Evolutionary conservation across 352 stramenopile species (phyloP), one percentile per base, ranked within the genome.

Genomic region (Pythium scleroteichum): DNA sequence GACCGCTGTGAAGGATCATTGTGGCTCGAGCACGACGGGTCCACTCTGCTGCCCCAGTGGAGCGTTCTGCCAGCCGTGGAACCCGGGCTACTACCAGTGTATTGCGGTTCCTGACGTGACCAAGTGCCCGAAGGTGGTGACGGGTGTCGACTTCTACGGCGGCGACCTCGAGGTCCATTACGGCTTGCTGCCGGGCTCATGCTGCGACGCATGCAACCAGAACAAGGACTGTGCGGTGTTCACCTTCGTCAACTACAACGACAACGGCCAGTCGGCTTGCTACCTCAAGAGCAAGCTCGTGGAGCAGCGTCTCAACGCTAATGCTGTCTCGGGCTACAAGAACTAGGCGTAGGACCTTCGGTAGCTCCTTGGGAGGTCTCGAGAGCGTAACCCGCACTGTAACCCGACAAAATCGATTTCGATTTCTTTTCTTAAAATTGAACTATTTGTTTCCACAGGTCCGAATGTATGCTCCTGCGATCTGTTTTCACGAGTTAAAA

Each of bases 241-340:
- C 72, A 86, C 77, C 17, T 88, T 84, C 42, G 65, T 85, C 33
- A 88, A 85, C 66, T 73, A 82, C 57, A 87, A 85, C 45, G 24
- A 70, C 16, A 72, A 85, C 39, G 76, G 76, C 19, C 54, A 65
- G 23, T 78, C 63, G 24, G 74, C 76, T n/a, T 88, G 78, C 62
- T 88, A 85, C 68, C 53, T 88, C 20, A 88, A 86, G 60, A 66
- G 41, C 33, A 66, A 71, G 5, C 20, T 54, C 16, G 72, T 71
- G 17, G 69, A 69, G 48, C 60, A 59, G 23, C 66, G 65, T 39
- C 38, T n/a, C 3, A 65, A 76, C 14, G 47, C 67, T 14, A 63
- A 58, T 20, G 76, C 72, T 5, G 59, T 86, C 53, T 86, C 76
- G 5, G 74, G 66, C 20, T 83, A 69, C 61, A 80, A 78, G 54